Percentiles rank a stretch among this genome's conserved stretches.
These are phyloP conservation scores for Sugiyamaella boreocaroliniensis DNA, from an alignment of 805 yeast genomes.

Conservation along the genomic window DNA sequence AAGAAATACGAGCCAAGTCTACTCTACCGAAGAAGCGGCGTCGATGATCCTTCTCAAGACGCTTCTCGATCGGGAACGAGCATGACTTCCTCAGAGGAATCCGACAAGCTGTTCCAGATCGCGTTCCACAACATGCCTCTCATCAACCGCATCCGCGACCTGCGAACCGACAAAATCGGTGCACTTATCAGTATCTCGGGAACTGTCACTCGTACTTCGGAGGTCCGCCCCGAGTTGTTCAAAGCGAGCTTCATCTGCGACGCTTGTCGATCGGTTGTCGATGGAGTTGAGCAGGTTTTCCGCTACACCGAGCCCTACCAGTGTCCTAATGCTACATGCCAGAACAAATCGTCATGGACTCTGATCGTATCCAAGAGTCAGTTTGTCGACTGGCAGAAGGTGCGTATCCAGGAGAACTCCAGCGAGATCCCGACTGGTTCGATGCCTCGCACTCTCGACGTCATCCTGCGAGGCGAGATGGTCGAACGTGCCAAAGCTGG, in stretches of 20 bases:
- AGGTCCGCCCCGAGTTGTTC: conserved; percentile 90
- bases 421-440: conserved; percentile 96
- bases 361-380: conserved; percentile 75
- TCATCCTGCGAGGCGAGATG: conserved; percentile 84
- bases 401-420: conserved; percentile 93
- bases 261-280: conserved; percentile 74
- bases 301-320: conserved; percentile 90
- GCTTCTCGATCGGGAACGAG: conserved; percentile 30
- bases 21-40: conserved; percentile 30
- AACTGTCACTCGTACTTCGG: conserved; percentile 92
- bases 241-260: conserved; percentile 86
- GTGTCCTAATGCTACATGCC: conserved; percentile 84
- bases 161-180: conserved; percentile 85
- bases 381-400: conserved; percentile 94
- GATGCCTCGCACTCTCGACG: conserved; percentile 95
- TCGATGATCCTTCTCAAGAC: conserved; percentile 24
- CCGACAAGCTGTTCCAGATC: conserved; percentile 78
- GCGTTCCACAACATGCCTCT: conserved; percentile 83
- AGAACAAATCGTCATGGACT: conserved; percentile 80
- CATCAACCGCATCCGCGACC: conserved; percentile 77
- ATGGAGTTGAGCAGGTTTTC: conserved; percentile 87
- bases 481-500: conserved; percentile 98
- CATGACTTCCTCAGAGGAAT: conserved; percentile 33
- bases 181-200: conserved; percentile 79
- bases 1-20: conserved; percentile 70